phyloP scores from a whole-genome alignment of 306 rosid species.

The Alnus glutinosa region DNA sequence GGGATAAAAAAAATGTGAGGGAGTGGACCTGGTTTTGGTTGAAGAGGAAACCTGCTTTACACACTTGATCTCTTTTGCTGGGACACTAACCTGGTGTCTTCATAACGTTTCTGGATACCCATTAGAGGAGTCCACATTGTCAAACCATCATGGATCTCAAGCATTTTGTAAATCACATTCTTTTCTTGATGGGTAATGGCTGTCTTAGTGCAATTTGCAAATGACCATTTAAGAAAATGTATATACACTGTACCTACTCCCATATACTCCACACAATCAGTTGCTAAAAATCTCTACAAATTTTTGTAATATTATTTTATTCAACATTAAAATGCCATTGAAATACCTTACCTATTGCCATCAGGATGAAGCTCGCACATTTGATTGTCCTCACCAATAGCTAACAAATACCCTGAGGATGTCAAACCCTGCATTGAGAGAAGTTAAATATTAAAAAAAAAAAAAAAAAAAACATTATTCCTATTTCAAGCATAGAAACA shows the following conservation, averaged over 20 bases:
- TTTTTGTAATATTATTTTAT: neutral
- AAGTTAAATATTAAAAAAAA: constrained; percentile 13
- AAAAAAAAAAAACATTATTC: neutral
- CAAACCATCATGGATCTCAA: neutral
- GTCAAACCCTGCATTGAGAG: constrained; percentile 55
- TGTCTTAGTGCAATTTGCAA: neutral
- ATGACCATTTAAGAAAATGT: neutral
- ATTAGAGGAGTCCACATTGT: neutral
- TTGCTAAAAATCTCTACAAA: neutral
- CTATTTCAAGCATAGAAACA: constrained; percentile 13
- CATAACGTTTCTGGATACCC: neutral
- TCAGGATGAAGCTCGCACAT: constrained; percentile 94
- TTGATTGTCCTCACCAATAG: constrained; percentile 80
- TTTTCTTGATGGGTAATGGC: neutral
- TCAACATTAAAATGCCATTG: constrained; percentile 1
- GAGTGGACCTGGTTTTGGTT: neutral
- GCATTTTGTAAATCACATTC: constrained; percentile 2
- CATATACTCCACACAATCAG: neutral
- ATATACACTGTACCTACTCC: neutral
- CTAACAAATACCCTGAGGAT: constrained; percentile 70
- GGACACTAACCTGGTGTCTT: neutral
- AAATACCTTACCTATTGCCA: constrained; percentile 70
- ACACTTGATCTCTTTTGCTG: neutral
- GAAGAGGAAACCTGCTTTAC: neutral
- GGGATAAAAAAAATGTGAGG: neutral